phyloP scores from a whole-genome alignment of 2,329 filamentous ascomycete species.

The Trichoderma cornu-damae region DNA sequence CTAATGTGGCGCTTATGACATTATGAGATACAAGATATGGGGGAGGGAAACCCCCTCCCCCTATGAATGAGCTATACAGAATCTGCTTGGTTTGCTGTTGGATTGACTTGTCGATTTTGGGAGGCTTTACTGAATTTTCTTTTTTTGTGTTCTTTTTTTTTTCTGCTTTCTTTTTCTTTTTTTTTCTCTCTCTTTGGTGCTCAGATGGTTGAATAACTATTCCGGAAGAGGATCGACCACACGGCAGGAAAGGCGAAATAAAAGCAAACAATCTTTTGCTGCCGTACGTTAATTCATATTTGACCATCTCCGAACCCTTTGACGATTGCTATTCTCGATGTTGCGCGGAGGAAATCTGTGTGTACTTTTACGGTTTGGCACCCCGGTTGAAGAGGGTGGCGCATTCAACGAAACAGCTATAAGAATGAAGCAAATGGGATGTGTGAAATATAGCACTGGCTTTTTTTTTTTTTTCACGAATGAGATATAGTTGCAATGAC shows the following conservation, averaged over 20 bases:
- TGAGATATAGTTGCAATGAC: conserved; percentile 3
- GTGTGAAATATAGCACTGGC: too few species aligned
- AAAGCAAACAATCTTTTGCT: background rate
- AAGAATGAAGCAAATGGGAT: background rate
- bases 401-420: background rate
- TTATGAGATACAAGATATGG: conserved; percentile 14
- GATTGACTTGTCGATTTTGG: conserved; percentile 2
- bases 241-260: background rate
- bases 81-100: conserved; percentile 1
- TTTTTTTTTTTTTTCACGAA: background rate
- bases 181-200: background rate
- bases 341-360: background rate
- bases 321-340: background rate
- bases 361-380: background rate
- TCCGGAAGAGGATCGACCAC: background rate
- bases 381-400: background rate
- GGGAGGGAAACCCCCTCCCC: too few species aligned
- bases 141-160: background rate
- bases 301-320: background rate
- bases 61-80: conserved; percentile 11
- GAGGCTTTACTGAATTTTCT: background rate
- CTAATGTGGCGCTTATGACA: conserved; percentile 12
- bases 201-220: background rate
- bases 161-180: background rate
- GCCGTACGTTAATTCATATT: background rate